Evolutionary conservation across 2,329 filamentous ascomycete genomes (phyloP), one percentile per base, ranked within the genome.

Genomic region (Venturia nashicola): DNA sequence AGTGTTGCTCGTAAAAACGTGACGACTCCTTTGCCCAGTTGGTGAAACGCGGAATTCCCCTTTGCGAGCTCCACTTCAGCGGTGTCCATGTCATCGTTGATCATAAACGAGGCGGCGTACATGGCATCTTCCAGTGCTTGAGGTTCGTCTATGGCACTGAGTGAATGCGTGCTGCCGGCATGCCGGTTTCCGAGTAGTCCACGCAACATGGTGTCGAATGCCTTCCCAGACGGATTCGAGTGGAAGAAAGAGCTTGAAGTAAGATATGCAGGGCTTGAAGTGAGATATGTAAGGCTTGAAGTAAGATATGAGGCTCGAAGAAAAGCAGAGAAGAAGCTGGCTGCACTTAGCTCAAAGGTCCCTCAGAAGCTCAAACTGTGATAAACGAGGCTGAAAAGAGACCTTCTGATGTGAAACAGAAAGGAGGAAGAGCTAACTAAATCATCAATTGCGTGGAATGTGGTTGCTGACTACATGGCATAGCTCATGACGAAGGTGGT

Each of bases 51-150:
- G 6, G 92, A 96, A 68, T 83, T 82, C 55, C 89, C 87, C 68
- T 87, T 83, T 61, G 83, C 82, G 43, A 96, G 80, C 51, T 85
- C 84, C 66, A 80, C 80, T 76, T 95, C 90, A 6, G 94, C 94
- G 46, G 84, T 86, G 43, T 91, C 89, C 66, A 97, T 87, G 76
- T 97, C 91, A 76, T 96, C 91, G 72, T 94, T 88, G 81, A 96
- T 88, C 69, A 96, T 90, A 65, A 89, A 78, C 9, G 83, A 81
- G 5, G 87, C 85, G 46, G 89, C 88, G 67, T 86, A 68, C 83
- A 63, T 63, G 20, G 61, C 61, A 55, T 63, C 80, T 67, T 81
- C 76, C 68, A 89, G 80, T 70, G 86, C 78, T 51, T 82, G 79
- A 60, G 82, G 76, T 73, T 87, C 84, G 67, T 81, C 79, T 61